A percentile compares a stretch with the other conserved stretches of the same genome.
These are phyloP conservation scores for Eleusine coracana DNA, from an alignment of 176 grass and related monocot genomes.

Conservation along the genomic window DNA sequence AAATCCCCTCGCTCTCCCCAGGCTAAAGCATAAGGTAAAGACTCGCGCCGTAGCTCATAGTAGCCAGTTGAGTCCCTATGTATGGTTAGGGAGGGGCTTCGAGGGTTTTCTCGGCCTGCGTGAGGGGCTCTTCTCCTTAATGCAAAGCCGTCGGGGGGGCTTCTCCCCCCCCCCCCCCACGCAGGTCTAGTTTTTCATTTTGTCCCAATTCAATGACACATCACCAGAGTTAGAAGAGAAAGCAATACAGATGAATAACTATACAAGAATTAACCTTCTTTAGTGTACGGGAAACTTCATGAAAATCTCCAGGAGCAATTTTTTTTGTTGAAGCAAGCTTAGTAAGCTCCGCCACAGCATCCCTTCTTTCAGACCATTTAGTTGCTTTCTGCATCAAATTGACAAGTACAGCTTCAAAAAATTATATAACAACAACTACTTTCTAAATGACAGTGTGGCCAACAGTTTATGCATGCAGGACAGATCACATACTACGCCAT, in stretches of 20 bases:
- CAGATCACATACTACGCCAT: constrained; percentile 82
- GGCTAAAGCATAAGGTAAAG: no score
- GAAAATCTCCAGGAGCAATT: constrained; percentile 93
- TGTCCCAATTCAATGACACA: background rate
- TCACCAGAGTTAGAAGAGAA: background rate
- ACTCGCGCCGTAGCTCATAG: no score
- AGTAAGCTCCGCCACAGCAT: constrained; percentile 90
- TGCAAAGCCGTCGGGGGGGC: no score
- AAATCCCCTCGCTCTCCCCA: no score
- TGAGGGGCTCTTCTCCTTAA: no score
- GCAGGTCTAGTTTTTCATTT: no score
- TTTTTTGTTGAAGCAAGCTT: constrained; percentile 96
- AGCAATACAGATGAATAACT: background rate
- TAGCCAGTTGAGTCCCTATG: no score
- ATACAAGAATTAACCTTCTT: constrained; percentile 71
- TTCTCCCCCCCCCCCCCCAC: no score
- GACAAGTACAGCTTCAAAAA: constrained; percentile 29
- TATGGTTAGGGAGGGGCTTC: no score
- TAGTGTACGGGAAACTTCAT: constrained; percentile 88
- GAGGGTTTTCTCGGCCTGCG: no score
- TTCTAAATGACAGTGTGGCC: background rate
- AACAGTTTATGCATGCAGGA: constrained; percentile 9
- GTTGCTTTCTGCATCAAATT: constrained; percentile 81
- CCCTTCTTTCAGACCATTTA: constrained; percentile 99
- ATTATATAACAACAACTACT: constrained; percentile 18